Evolutionary conservation across 768 basidiomycete species (phyloP).

Genomic region (Clavaria fumosa): DNA sequence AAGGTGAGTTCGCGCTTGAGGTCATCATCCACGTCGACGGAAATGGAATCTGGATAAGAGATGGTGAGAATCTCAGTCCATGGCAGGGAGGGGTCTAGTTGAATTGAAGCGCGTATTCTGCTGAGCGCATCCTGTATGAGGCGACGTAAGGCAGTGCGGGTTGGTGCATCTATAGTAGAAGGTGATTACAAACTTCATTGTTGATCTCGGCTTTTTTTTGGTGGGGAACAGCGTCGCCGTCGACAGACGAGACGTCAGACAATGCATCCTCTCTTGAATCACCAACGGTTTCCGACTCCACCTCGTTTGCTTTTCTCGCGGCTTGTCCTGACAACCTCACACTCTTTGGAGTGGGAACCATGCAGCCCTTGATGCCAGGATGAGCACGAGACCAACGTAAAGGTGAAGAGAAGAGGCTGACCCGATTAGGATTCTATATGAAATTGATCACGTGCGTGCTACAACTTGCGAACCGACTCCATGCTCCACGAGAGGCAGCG

Average conservation of each 20-base stretch:
- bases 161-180: background rate
- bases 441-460: too few species aligned
- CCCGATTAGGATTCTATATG: too few species aligned
- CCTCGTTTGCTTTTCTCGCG: too few species aligned
- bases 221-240: constrained; percentile 68
- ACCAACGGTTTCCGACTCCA: too few species aligned
- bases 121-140: constrained; percentile 49
- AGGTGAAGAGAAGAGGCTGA: too few species aligned
- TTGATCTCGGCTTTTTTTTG: constrained; percentile 77
- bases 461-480: too few species aligned
- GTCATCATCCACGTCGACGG: constrained; percentile 74
- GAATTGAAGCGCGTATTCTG: constrained; percentile 65
- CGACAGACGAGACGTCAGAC: constrained; percentile 58
- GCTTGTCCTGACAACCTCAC: too few species aligned
- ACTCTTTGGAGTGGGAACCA: too few species aligned
- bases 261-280: constrained; percentile 47
- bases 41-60: constrained; percentile 55
- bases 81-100: constrained; percentile 55
- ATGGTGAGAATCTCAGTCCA: constrained; percentile 77
- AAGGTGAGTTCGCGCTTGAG: constrained; percentile 91
- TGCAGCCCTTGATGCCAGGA: too few species aligned
- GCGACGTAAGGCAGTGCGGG: background rate
- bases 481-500: too few species aligned
- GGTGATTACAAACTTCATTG: constrained; percentile 42
- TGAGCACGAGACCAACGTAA: too few species aligned